Evolutionary conservation across 805 yeast species (phyloP).

Genomic region (Kluyveromyces nonfermentans): DNA sequence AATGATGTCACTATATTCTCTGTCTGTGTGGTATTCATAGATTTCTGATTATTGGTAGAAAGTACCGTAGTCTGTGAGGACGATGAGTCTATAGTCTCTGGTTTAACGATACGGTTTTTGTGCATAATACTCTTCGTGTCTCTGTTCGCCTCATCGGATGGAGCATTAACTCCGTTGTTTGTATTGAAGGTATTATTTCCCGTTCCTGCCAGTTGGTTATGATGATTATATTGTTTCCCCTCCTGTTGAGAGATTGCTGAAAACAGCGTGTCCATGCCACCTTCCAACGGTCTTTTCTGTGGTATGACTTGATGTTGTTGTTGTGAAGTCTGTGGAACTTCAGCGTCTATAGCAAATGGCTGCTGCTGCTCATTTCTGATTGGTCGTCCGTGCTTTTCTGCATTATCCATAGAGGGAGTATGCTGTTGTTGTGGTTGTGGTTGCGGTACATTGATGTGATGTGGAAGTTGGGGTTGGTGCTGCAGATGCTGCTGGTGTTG

Average conservation of each 20-base stretch:
- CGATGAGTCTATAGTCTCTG: too few relatives aligned
- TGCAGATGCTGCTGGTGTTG: slow-evolving; percentile 13
- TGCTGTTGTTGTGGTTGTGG: slow-evolving; percentile 25
- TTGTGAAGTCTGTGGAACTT: slow-evolving; percentile 11
- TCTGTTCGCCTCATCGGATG: too few relatives aligned
- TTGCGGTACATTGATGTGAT: slow-evolving; percentile 7
- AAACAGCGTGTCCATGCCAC: slow-evolving; percentile 23
- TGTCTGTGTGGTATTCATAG: too few relatives aligned
- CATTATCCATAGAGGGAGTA: slow-evolving; percentile 25
- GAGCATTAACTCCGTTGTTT: too few relatives aligned
- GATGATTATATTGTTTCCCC: slow-evolving; percentile 3
- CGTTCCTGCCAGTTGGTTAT: too few relatives aligned
- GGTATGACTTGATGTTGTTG: slow-evolving; percentile 15
- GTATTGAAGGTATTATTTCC: too few relatives aligned
- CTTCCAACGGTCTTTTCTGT: slow-evolving; percentile 24
- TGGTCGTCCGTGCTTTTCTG: slow-evolving; percentile 23
- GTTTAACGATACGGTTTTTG: too few relatives aligned
- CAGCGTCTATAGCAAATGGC: slow-evolving; percentile 3
- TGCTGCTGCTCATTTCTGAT: not conserved
- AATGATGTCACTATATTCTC: too few relatives aligned
- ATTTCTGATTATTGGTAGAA: too few relatives aligned
- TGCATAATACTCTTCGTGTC: too few relatives aligned
- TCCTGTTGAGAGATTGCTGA: slow-evolving; percentile 13
- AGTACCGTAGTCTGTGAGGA: too few relatives aligned
- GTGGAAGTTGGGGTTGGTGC: slow-evolving; percentile 17